These are phyloP conservation scores for Phytopythium delawarense DNA, from an alignment of 352 stramenopile genomes.

Conservation along the genomic window DNA sequence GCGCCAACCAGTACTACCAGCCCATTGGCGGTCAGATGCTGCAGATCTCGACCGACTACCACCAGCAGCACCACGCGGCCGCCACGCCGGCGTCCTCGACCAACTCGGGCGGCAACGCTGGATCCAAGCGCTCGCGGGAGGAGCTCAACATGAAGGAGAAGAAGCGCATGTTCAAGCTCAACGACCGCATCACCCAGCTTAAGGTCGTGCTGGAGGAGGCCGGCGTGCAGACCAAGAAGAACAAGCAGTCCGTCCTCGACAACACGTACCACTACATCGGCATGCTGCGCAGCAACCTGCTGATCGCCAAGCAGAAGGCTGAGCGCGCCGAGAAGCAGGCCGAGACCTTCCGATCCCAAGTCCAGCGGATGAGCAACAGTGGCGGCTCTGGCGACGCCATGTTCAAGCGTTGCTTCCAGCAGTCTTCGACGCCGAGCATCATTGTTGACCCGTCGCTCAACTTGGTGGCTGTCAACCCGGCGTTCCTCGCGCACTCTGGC, in stretches of 20 bases:
- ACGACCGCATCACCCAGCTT: conserved; percentile 79
- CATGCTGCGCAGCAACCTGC: conserved; percentile 55
- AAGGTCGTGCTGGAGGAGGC: conserved; percentile 62
- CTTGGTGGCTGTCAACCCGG: conserved; percentile 48
- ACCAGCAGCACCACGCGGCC: conserved; percentile 19
- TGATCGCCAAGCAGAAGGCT: conserved; percentile 57
- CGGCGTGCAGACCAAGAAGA: conserved; percentile 74
- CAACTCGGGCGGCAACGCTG: conserved; percentile 21
- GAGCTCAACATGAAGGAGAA: conserved; percentile 86
- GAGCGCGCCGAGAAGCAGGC: conserved; percentile 51
- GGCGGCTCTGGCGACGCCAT: conserved; percentile 25
- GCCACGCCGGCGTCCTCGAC: conserved; percentile 18
- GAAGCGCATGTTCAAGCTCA: conserved; percentile 89
- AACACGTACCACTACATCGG: conserved; percentile 69
- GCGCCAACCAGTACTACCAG: conserved; percentile 51
- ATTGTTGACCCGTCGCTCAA: conserved; percentile 51
- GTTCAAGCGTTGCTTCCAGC: conserved; percentile 67
- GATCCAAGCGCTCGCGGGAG: conserved; percentile 60
- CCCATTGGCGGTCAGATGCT: conserved; percentile 59
- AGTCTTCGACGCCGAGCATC: conserved; percentile 53
- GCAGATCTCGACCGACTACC: conserved; percentile 65
- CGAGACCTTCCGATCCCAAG: conserved; percentile 32
- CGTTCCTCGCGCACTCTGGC: conserved; percentile 46
- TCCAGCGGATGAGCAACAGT: conserved; percentile 14
- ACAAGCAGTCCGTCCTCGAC: conserved; percentile 74